Evolutionary conservation across 768 basidiomycete genomes (phyloP), one percentile per base, ranked within the genome.

Genomic region (Hydnomerulius pinastri): DNA sequence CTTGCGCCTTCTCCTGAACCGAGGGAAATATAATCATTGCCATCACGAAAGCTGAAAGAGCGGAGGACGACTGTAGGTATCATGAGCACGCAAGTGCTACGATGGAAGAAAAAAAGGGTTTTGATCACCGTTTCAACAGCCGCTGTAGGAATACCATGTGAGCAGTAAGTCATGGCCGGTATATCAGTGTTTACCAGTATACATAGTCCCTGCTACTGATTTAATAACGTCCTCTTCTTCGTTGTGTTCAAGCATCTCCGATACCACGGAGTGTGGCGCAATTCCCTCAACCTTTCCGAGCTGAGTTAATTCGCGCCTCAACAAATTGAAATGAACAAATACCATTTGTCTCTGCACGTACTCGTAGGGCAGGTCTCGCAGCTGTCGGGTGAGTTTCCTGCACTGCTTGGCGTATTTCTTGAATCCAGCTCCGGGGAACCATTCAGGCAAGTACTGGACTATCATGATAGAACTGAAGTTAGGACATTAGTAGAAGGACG

Each of bases 361-460:
- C 21, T 58, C 33, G 25, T 43, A 57, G 1, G 57, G 60, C 43
- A 49, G 23, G 15, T 62, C 60, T 6, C 54, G 51, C 35, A 57
- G 11, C 10, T 64, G 17, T 11, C 56, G 55, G 21, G 62, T 62
- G 37, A 63, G 17, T 35, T 57, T 51, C 2, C 48, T 18, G 20
- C 58, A 58, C 17, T 15, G 48, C 38, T 33, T 53, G 25, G 61
- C 70, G 32, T 50, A 56, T 10, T 29, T 46, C 28, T 57, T 61
- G 49, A 73, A 70, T 5, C 60, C 62, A 1, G 61, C 52, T 1
- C 68, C 69, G 12, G 68, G 70, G 38, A 60, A 57, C 67, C 69
- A 67, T 29, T 60, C 54, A 11, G 69, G 68, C 18, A 68, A 28
- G 43, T 65, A 38, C 37, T 51, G 58, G 9, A 72, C 63, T 57